Conservation (phyloP, 306 rosid species). For the Fagus crenata region DNA sequence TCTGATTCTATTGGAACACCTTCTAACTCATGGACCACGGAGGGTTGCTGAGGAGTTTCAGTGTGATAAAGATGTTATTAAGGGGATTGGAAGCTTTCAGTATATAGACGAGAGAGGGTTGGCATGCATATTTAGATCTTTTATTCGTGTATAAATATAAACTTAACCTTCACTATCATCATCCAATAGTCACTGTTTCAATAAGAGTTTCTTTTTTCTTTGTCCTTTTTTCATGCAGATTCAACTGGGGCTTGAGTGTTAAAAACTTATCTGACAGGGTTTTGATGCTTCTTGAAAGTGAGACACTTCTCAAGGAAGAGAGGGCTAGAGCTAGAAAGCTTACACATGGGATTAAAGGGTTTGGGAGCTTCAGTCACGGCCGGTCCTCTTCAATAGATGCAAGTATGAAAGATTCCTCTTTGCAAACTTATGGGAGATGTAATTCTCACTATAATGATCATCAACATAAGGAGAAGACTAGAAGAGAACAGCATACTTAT, state of each 20-base stretch:
- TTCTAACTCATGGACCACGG: slow-evolving; percentile 76
- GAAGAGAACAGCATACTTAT: neutral
- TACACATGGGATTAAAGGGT: slow-evolving; percentile 64
- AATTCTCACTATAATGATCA: slow-evolving; percentile 38
- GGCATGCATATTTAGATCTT: neutral
- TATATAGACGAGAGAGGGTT: slow-evolving; percentile 67
- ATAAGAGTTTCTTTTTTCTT: neutral
- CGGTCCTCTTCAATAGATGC: slow-evolving; percentile 31
- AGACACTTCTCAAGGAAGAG: slow-evolving; percentile 44
- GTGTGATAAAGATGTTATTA: slow-evolving; percentile 38
- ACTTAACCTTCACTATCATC: neutral
- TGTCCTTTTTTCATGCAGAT: slow-evolving; percentile 42
- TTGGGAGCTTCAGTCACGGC: slow-evolving; percentile 52
- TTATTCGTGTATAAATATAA: neutral
- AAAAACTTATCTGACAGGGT: slow-evolving; percentile 51
- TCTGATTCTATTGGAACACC: slow-evolving; percentile 60
- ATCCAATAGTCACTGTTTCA: neutral
- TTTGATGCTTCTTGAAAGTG: slow-evolving; percentile 43
- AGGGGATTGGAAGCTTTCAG: slow-evolving; percentile 52
- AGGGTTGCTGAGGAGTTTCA: slow-evolving; percentile 63
- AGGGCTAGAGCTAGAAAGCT: slow-evolving; percentile 52
- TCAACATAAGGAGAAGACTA: slow-evolving; percentile 7
- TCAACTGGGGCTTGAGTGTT: slow-evolving; percentile 69
- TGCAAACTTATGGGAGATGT: slow-evolving; percentile 36
- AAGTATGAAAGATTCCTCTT: slow-evolving; percentile 25